Evolutionary conservation across 2,329 filamentous ascomycete genomes (phyloP), one percentile per base, ranked within the genome.

Genomic region (Thelonectria olida): DNA sequence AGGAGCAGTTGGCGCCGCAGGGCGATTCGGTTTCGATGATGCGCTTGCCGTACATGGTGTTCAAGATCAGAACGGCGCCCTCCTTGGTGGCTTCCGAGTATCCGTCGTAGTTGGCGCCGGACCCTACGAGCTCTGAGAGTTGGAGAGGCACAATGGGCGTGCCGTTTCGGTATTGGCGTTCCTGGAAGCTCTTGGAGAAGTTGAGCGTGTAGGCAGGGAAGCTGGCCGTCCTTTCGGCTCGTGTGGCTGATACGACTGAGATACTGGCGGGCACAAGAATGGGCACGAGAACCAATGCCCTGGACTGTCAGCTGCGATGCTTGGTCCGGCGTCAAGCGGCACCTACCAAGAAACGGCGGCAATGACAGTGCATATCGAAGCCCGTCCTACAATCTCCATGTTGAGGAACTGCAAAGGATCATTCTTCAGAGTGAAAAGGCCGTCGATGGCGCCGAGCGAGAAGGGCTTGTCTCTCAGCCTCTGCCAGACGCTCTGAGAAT

Each of bases 401-500:
- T 48, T 48, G 44, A 48, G 44, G 44, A 48, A 48, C 27, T 48
- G 44, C 44, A 27, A 12, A n/a, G 44, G 44, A 48, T 48, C 44
- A 48, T 27, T 48, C 44, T 31, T 48, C 5, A 48, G 44, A 48
- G 44, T 48, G 44, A 48, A 48, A 17, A 48, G 44, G 27, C 44
- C 44, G 27, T 48, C 44, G 20, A 48, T 48, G 22, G 44, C 23
- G 27, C 44, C 44, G 5, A 48, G 44, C 23, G 44, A 48, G 25
- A 48, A 48, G 6, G 44, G 44, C 23, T 48, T 48, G 44, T 12
- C 44, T 23, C 44, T 28, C 6, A 48, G 23, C 17, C 20, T 48
- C 22, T 48, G 44, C 44, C 44, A 48, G 44, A 48, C 44, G 15
- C 23, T 48, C 25, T 48, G 44, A 27, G 44, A 48, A 25, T 48